These are phyloP conservation scores for Pterocarpus santalinus DNA, from an alignment of 306 rosid genomes.

Conservation along the genomic window DNA sequence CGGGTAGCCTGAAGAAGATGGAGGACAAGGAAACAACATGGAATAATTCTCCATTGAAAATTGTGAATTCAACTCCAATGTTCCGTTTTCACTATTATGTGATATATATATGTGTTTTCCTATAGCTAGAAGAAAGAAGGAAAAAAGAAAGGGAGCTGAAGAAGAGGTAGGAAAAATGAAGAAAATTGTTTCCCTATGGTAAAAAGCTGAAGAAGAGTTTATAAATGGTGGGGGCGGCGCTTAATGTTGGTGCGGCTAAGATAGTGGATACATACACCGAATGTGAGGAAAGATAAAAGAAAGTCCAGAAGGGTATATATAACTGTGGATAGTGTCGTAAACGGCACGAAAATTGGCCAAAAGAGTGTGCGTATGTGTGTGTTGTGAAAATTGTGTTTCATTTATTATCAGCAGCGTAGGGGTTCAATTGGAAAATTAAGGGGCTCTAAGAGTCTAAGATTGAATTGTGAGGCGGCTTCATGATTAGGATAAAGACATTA, in stretches of 20 bases:
- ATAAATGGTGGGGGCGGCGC: constrained; percentile 59
- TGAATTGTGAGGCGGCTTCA: constrained; percentile 64
- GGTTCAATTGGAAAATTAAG: constrained; percentile 38
- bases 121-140: neutral
- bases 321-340: constrained; percentile 58
- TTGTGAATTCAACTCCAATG: neutral
- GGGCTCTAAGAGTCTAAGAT: constrained; percentile 22
- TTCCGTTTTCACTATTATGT: neutral
- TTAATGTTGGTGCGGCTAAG: constrained; percentile 33
- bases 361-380: neutral
- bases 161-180: constrained; percentile 13
- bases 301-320: constrained; percentile 37
- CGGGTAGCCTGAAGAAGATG: constrained; percentile 24
- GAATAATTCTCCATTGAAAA: constrained; percentile 64
- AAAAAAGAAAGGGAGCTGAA: neutral
- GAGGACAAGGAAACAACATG: constrained; percentile 64
- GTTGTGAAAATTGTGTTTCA: constrained; percentile 32
- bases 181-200: constrained; percentile 4
- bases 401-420: constrained; percentile 4
- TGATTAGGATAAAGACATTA: constrained; percentile 46
- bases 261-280: constrained; percentile 41
- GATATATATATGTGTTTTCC: neutral
- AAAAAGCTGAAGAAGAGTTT: constrained; percentile 27
- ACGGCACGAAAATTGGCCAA: constrained; percentile 61
- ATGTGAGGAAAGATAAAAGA: constrained; percentile 44